Base-by-base conservation (phyloP, 768 basidiomycete species). In the Podaxis pistillaris region DNA sequence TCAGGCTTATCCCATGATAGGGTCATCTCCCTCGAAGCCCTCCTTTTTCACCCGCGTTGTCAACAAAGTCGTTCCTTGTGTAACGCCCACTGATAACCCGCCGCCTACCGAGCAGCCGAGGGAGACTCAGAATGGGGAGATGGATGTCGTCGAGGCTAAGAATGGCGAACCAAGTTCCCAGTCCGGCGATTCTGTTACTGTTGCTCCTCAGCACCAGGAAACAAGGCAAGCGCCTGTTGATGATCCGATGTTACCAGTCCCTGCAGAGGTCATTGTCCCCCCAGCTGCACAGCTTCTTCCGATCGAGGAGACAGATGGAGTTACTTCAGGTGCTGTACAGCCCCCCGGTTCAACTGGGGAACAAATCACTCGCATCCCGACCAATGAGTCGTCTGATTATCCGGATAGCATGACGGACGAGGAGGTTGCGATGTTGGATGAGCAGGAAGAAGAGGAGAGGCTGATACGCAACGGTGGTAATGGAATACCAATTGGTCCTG, bases 401-500 rank as follows among this genome's bases (percentile, higher is more conserved):
- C 81, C 82, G 1, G 89, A 89, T 65, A 87, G 80, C 47, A 86
- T 85, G 19, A 86, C 83, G 70, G 86, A 91, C 64, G 83, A 86
- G 54, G 83, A 88, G 61, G 82, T 83, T 15, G 73, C 73, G 11
- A 75, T 84, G 24, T 84, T 85, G 57, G 86, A 88, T 50, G 81
- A 83, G 62, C 90, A 94, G 68, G 94, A 96, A 65, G 94, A 97
- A 61, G 96, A 98, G 74, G 92, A 94, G 67, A 81, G 88, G 64
- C 79, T 98, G 63, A 96, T 97, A 67, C 82, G 87, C 77, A 88
- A 88, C 59, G 96, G 96, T 38, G 96, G 97, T 8, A 89, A 93
- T 56, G 97, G 97, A 33, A 98, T 98, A 64, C 96, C 96, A 41
- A 83, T 94, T 47, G 96, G 95, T 36, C 88, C 90, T 58, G 95